These are phyloP conservation scores for Postia placenta DNA, from an alignment of 768 basidiomycete species.

Conservation along the genomic window DNA sequence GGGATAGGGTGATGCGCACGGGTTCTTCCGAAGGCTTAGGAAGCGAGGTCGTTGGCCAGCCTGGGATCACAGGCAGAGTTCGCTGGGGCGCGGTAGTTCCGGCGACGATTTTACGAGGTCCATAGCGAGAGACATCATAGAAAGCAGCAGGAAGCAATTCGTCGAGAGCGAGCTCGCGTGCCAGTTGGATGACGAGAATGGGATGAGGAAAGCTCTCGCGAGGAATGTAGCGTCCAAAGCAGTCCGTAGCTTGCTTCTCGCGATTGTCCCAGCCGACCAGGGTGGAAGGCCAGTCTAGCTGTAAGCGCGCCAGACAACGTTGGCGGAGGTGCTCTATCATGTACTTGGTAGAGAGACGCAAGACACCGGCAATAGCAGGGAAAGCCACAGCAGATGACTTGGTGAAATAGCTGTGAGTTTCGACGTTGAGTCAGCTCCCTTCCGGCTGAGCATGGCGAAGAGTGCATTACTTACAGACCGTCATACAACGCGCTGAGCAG, in stretches of 20 bases:
- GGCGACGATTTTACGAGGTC: slow-evolving; percentile 57
- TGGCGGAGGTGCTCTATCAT: slow-evolving; percentile 60
- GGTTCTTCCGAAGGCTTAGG: slow-evolving; percentile 6
- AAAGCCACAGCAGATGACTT: slow-evolving; percentile 49
- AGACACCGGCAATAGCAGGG: slow-evolving; percentile 51
- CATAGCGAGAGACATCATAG: slow-evolving; percentile 71
- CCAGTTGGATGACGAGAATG: slow-evolving; percentile 63
- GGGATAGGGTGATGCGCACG: slow-evolving; percentile 25
- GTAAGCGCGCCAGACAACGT: slow-evolving; percentile 54
- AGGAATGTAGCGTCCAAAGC: slow-evolving; percentile 48
- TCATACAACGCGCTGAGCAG: slow-evolving; percentile 70
- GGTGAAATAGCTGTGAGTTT: slow-evolving; percentile 48
- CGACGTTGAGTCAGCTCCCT: too few relatives aligned
- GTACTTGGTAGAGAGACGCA: slow-evolving; percentile 73
- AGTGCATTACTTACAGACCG: slow-evolving; percentile 51
- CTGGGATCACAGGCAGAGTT: slow-evolving; percentile 6
- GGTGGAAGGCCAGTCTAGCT: slow-evolving; percentile 61
- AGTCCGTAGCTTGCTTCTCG: slow-evolving; percentile 49
- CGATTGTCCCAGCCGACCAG: slow-evolving; percentile 65
- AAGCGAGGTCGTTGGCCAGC: slow-evolving; percentile 15
- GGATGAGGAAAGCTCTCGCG: slow-evolving; percentile 59
- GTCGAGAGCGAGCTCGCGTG: slow-evolving; percentile 53
- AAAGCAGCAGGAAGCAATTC: slow-evolving; percentile 63
- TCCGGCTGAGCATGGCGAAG: too few relatives aligned
- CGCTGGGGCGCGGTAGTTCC: slow-evolving; percentile 37